Evolutionary conservation across 176 grass and related monocot genomes (phyloP).

Genomic region (Juncus effusus): DNA sequence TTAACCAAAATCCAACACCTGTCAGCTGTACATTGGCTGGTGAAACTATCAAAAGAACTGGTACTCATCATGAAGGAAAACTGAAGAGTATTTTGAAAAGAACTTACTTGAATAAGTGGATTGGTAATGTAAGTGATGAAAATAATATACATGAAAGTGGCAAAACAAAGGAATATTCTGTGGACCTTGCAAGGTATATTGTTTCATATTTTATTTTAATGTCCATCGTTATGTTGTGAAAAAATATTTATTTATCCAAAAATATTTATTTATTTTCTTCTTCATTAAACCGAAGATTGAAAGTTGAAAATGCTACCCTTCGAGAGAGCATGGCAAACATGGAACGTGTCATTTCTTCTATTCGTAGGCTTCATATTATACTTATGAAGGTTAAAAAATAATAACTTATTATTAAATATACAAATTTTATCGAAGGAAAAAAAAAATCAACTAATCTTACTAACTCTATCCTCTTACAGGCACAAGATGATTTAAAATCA

Average conservation of each 20-base stretch:
- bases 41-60: slow-evolving; percentile 28
- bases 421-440: too few species aligned
- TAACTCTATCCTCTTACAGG: slow-evolving; percentile 27
- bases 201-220: slow-evolving; percentile 9
- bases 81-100: slow-evolving; percentile 68
- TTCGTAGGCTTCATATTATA: slow-evolving; percentile 68
- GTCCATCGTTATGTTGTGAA: background rate
- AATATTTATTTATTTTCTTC: slow-evolving; percentile 34
- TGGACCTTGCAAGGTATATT: slow-evolving; percentile 78
- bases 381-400: slow-evolving; percentile 57
- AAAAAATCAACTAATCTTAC: too few species aligned
- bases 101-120: slow-evolving; percentile 76
- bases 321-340: slow-evolving; percentile 66
- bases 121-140: slow-evolving; percentile 39
- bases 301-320: slow-evolving; percentile 80
- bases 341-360: slow-evolving; percentile 66
- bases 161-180: slow-evolving; percentile 28
- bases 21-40: background rate
- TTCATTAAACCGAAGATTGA: slow-evolving; percentile 48
- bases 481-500: slow-evolving; percentile 62
- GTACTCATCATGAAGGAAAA: slow-evolving; percentile 64
- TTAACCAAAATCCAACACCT: slow-evolving; percentile 11
- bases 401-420: too few species aligned
- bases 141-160: slow-evolving; percentile 16
- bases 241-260: slow-evolving; percentile 6